Evolutionary conservation across 2,329 filamentous ascomycete species (phyloP), one percentile per base, ranked within the genome.

Genomic region (Diaporthe sp.): DNA sequence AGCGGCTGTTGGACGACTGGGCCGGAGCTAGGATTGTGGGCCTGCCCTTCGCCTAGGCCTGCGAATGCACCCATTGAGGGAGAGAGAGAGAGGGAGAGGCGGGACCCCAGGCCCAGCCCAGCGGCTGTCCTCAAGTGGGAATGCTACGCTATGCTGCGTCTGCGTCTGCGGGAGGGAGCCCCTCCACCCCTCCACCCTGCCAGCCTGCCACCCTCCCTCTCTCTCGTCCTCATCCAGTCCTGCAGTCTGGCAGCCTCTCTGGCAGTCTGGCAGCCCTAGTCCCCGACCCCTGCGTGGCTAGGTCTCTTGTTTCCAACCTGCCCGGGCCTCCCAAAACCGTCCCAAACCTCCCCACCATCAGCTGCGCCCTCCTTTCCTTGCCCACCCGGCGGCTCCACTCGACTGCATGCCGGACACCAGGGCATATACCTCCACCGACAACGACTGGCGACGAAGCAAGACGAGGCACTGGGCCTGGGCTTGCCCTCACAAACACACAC

Each of bases 281-380:
- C 39, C 22, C 53, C 53, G 53, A 60, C 70, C 70, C 70, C 65
- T 70, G 53, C 73, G 65, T 76, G 75, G 72, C 75, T 71, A 47
- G 55, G 53, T n/a, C 47, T 44, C 63, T 42, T 76, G 63, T 67
- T 71, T 71, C 75, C 75, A 74, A 71, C 28, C 47, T 37, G 51
- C 34, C 60, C 60, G 49, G 60, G 39, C 61, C 25, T 34, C 28
- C 61, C 42, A 61, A 61, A 61, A 60, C 47, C 51, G 37, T 51
- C 42, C 53, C 34, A 39, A 49, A 71, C 68, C 70, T 67, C 75
- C 73, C 63, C 75, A 74, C 47, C 63, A 47, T 53, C 71, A 74
- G 71, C 75, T 76, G 71, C 68, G 72, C 72, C 73, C 73, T 72
- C 67, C 72, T 75, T 57, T 75, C 67, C 47, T 76, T 76, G 72